phyloP scores from a whole-genome alignment of 805 yeast species.

The Lipomyces orientalis region DNA sequence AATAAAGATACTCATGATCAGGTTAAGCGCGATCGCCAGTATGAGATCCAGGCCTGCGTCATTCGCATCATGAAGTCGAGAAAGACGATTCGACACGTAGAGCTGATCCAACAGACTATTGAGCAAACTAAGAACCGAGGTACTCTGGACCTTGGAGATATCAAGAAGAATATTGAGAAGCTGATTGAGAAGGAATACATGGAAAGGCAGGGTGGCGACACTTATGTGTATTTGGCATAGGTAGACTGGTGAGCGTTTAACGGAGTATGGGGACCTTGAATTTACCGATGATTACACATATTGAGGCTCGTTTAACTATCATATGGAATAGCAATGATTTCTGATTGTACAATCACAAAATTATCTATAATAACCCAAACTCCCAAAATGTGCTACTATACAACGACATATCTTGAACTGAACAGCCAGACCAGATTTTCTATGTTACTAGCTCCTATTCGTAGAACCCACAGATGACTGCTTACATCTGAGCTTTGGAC shows the following conservation, averaged over 20 bases:
- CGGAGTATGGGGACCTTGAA: not conserved
- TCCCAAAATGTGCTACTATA: not conserved
- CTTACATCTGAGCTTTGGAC: not conserved
- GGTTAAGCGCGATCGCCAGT: constrained; percentile 43
- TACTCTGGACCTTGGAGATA: constrained; percentile 40
- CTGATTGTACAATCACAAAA: not conserved
- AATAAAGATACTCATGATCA: constrained; percentile 37
- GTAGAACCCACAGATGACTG: not conserved
- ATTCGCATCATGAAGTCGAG: constrained; percentile 45
- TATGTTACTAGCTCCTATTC: not conserved
- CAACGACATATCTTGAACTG: not conserved
- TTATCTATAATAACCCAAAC: not conserved
- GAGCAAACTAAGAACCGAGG: constrained; percentile 44
- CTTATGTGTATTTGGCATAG: constrained; percentile 32
- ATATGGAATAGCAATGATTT: not conserved
- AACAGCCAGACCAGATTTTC: not conserved
- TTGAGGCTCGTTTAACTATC: not conserved
- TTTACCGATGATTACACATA: not conserved
- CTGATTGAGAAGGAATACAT: constrained; percentile 42
- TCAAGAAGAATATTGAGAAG: constrained; percentile 43
- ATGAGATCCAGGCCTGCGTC: constrained; percentile 46
- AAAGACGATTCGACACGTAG: constrained; percentile 40
- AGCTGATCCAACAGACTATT: constrained; percentile 41
- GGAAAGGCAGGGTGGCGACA: constrained; percentile 36
- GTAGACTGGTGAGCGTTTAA: not conserved